phyloP scores from a whole-genome alignment of 768 basidiomycete species.

The Pleurotus sapidus region DNA sequence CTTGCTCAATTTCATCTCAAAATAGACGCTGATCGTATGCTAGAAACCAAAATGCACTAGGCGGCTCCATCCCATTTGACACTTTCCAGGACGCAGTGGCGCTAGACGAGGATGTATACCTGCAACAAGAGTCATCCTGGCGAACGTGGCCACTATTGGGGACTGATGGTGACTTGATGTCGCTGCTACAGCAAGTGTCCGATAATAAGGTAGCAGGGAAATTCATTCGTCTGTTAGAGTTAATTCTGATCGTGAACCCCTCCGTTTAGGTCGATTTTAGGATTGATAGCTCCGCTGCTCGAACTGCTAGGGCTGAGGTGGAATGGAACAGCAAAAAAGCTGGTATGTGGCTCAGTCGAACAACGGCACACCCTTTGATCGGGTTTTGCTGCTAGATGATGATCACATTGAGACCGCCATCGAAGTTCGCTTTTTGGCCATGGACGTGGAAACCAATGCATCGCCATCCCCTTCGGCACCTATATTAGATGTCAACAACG shows the following conservation, averaged over 20 bases:
- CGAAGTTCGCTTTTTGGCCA: constrained; percentile 37
- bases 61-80: constrained; percentile 61
- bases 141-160: constrained; percentile 80
- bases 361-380: background rate
- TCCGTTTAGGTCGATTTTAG: constrained; percentile 62
- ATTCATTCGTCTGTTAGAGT: background rate
- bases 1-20: background rate
- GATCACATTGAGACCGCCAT: constrained; percentile 78
- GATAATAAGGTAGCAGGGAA: constrained; percentile 57
- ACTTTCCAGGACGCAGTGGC: constrained; percentile 70
- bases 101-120: constrained; percentile 50
- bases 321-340: constrained; percentile 93
- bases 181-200: constrained; percentile 78
- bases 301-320: constrained; percentile 48
- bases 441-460: constrained; percentile 10
- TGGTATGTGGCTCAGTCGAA: constrained; percentile 39
- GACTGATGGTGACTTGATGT: constrained; percentile 78
- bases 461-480: constrained; percentile 15
- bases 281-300: constrained; percentile 63
- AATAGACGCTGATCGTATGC: background rate
- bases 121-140: constrained; percentile 49
- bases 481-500: constrained; percentile 11
- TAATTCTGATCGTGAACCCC: background rate
- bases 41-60: constrained; percentile 68
- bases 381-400: constrained; percentile 51